Conservation (phyloP, 1,139 yeast genomes). For the Diutina mesorugosa region DNA sequence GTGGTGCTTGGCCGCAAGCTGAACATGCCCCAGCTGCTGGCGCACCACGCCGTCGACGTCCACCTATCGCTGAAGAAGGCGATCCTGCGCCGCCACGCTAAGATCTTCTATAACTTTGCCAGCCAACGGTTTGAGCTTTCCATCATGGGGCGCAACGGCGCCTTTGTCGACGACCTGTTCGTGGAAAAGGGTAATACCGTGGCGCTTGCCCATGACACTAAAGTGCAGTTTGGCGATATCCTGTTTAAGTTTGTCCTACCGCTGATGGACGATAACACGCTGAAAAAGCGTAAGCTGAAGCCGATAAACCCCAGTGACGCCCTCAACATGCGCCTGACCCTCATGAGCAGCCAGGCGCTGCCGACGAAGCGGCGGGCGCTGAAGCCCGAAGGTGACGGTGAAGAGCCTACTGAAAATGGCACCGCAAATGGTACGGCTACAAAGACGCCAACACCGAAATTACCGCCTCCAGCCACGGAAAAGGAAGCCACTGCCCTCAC, state of each 20-base stretch:
- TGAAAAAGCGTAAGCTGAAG: constrained; percentile 7
- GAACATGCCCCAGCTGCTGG: constrained; percentile 39
- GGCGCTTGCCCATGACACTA: constrained; percentile 68
- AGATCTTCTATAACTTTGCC: constrained; percentile 89
- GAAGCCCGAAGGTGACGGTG: constrained; percentile 3
- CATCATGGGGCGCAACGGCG: constrained; percentile 89
- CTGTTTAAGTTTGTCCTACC: constrained; percentile 82
- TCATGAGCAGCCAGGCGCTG: constrained; percentile 9
- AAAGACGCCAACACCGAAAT: not conserved
- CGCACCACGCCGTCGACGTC: constrained; percentile 66
- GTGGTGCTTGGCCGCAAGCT: constrained; percentile 84
- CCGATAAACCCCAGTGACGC: constrained; percentile 44
- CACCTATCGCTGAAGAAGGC: constrained; percentile 87
- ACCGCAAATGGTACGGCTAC: not conserved
- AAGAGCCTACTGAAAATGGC: constrained; percentile 7
- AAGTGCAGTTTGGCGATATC: constrained; percentile 87
- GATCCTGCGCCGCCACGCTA: constrained; percentile 85
- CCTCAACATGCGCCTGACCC: constrained; percentile 33
- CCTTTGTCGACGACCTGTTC: constrained; percentile 82
- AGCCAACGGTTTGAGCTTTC: constrained; percentile 85
- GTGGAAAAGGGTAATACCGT: constrained; percentile 85
- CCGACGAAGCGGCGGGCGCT: constrained; percentile 6
- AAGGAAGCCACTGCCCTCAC: not conserved
- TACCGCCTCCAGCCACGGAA: not conserved
- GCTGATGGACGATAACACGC: constrained; percentile 18